phyloP scores from a whole-genome alignment of 768 basidiomycete species.

The Asterophora parasitica region DNA sequence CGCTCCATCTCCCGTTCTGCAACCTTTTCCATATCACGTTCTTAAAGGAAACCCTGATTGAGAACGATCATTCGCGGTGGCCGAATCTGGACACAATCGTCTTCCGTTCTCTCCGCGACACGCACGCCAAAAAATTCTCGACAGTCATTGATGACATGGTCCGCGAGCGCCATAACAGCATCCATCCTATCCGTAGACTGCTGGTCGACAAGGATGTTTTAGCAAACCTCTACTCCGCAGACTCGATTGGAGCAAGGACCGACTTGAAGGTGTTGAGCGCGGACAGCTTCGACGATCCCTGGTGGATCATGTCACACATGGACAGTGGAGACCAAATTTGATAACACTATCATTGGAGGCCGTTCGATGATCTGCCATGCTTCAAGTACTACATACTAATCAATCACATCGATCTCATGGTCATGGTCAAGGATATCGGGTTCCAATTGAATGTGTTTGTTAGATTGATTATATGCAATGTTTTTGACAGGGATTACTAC shows the following conservation, averaged over 20 bases:
- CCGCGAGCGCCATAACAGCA: constrained; percentile 10
- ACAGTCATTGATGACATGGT: constrained; percentile 16
- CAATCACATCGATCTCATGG: too few species aligned
- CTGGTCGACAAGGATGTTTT: constrained; percentile 27
- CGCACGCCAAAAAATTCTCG: constrained; percentile 17
- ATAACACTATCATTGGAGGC: neutral
- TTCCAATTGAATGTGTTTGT: too few species aligned
- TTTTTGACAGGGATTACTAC: neutral
- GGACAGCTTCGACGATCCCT: constrained; percentile 26
- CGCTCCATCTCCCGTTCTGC: constrained; percentile 27
- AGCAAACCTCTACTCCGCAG: constrained; percentile 6
- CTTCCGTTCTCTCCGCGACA: constrained; percentile 24
- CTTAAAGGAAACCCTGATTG: constrained; percentile 16
- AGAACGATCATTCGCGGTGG: constrained; percentile 17
- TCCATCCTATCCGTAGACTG: constrained; percentile 20
- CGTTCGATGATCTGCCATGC: too few species aligned
- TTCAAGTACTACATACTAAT: too few species aligned
- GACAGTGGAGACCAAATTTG: constrained; percentile 6
- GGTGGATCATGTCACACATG: constrained; percentile 24
- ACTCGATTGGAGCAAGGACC: constrained; percentile 7
- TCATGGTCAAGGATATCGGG: too few species aligned
- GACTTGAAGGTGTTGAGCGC: constrained; percentile 14
- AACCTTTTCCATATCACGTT: constrained; percentile 16
- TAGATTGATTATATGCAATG: too few species aligned
- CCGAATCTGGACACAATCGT: constrained; percentile 22